These are phyloP conservation scores for Cystofilobasidium capitatum DNA, from an alignment of 768 basidiomycete species.

Conservation along the genomic window DNA sequence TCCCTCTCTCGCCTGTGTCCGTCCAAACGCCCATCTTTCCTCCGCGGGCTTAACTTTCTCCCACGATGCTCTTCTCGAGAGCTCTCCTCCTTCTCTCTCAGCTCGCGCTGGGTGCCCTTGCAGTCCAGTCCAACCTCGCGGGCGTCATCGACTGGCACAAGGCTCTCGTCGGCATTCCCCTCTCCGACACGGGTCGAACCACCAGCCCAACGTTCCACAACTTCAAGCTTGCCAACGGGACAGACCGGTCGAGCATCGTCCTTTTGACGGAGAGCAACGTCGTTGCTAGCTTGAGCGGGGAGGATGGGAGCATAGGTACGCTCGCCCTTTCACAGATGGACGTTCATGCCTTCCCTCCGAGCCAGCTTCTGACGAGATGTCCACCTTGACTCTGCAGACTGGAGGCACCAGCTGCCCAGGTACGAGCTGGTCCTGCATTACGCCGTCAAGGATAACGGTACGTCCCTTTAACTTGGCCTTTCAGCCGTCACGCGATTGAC, in stretches of 20 bases:
- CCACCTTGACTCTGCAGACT: constrained; percentile 45
- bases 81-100: neutral
- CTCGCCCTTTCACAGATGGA: neutral
- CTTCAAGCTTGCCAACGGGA: constrained; percentile 35
- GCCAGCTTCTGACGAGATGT: neutral
- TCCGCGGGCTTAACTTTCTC: too few species aligned
- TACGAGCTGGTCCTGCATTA: constrained; percentile 61
- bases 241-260: constrained; percentile 42
- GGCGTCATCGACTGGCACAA: constrained; percentile 74
- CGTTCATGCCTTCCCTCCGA: neutral
- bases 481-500: neutral
- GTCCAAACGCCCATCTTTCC: too few species aligned
- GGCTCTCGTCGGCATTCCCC: constrained; percentile 61
- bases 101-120: constrained; percentile 19
- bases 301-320: constrained; percentile 61
- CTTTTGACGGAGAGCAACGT: constrained; percentile 66
- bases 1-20: too few species aligned
- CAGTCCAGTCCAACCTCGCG: constrained; percentile 35
- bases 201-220: constrained; percentile 56
- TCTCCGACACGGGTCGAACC: constrained; percentile 41
- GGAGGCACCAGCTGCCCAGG: constrained; percentile 68
- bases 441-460: constrained; percentile 35
- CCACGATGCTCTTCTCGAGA: neutral
- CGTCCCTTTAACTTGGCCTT: neutral
- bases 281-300: constrained; percentile 58